Conservation (phyloP, 768 basidiomycete species). For the Podaxis sp. region DNA sequence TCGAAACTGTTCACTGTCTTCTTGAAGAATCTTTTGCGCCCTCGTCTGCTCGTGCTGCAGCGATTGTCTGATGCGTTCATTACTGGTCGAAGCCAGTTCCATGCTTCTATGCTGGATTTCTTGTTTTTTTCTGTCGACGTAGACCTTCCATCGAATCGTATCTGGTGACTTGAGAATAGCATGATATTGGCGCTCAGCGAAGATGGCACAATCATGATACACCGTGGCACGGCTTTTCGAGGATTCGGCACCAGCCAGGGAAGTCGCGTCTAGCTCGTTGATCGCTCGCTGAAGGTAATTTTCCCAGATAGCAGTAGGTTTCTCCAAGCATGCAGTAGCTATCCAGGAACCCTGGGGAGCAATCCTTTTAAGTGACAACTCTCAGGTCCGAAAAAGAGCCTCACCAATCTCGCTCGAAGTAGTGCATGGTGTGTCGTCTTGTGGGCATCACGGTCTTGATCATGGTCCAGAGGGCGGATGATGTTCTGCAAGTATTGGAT, state of each 20-base stretch:
- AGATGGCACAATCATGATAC: conserved; percentile 81
- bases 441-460: conserved; percentile 22
- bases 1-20: conserved; percentile 47
- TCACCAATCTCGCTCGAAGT: conserved; percentile 64
- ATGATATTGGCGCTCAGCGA: conserved; percentile 87
- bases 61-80: conserved; percentile 15
- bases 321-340: conserved; percentile 80
- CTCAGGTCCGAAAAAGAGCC: conserved; percentile 18
- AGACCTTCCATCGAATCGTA: conserved; percentile 63
- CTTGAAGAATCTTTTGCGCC: conserved; percentile 35
- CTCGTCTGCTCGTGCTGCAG: conserved; percentile 25
- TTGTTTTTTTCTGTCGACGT: conserved; percentile 66
- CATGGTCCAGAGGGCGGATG: conserved; percentile 16
- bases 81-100: conserved; percentile 24
- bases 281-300: conserved; percentile 72
- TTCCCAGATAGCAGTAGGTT: conserved; percentile 65
- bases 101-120: conserved; percentile 60
- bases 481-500: conserved; percentile 63
- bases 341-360: conserved; percentile 81
- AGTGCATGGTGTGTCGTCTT: conserved; percentile 24
- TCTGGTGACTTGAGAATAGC: conserved; percentile 69
- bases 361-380: background rate
- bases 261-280: conserved; percentile 23
- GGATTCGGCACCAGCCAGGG: conserved; percentile 1
- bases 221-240: conserved; percentile 48